A percentile compares a stretch with the other conserved stretches of the same genome.
Evolutionary conservation across 441 rosid species (phyloP).

Genomic region (Flueggea neowawraea): DNA sequence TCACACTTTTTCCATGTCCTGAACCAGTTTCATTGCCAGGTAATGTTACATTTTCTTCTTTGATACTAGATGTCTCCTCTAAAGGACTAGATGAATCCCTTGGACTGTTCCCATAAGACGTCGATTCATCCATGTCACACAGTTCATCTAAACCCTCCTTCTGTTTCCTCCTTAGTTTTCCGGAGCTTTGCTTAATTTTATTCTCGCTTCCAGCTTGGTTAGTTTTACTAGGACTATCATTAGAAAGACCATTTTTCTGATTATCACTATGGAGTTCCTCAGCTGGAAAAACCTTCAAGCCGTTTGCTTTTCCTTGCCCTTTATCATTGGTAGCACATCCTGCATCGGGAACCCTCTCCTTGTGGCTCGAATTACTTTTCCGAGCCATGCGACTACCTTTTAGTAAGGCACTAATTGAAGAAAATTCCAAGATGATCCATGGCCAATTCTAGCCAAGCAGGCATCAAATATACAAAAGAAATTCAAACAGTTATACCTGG

Average conservation of each 20-base stretch:
- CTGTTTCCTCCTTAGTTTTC: slow-evolving; percentile 25
- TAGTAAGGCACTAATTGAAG: slow-evolving; percentile 3
- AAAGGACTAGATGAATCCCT: slow-evolving; percentile 30
- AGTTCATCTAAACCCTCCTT: slow-evolving; percentile 32
- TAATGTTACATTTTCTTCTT: slow-evolving; percentile 34
- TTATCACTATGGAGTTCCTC: slow-evolving; percentile 46
- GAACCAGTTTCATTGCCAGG: slow-evolving; percentile 27
- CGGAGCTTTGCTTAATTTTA: slow-evolving; percentile 25
- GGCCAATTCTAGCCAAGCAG: slow-evolving; percentile 14
- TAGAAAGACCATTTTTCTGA: slow-evolving; percentile 24
- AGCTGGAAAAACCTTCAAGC: slow-evolving; percentile 35
- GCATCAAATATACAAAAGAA: slow-evolving; percentile 21
- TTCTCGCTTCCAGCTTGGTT: slow-evolving; percentile 23
- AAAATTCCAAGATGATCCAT: slow-evolving; percentile 22
- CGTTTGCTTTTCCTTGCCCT: slow-evolving; percentile 42
- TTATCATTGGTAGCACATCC: slow-evolving; percentile 26
- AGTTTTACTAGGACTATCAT: slow-evolving; percentile 15
- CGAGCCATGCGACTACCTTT: slow-evolving; percentile 61
- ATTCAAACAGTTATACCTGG: not conserved
- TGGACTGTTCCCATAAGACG: slow-evolving; percentile 25
- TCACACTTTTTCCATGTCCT: slow-evolving; percentile 29
- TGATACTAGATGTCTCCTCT: slow-evolving; percentile 20
- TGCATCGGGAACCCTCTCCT: slow-evolving; percentile 50
- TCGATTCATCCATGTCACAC: slow-evolving; percentile 24
- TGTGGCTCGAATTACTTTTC: slow-evolving; percentile 57